A percentile compares a stretch with the other conserved stretches of the same genome.
These are phyloP conservation scores for Leccinum variicolor DNA, from an alignment of 768 basidiomycete species.

Conservation along the genomic window DNA sequence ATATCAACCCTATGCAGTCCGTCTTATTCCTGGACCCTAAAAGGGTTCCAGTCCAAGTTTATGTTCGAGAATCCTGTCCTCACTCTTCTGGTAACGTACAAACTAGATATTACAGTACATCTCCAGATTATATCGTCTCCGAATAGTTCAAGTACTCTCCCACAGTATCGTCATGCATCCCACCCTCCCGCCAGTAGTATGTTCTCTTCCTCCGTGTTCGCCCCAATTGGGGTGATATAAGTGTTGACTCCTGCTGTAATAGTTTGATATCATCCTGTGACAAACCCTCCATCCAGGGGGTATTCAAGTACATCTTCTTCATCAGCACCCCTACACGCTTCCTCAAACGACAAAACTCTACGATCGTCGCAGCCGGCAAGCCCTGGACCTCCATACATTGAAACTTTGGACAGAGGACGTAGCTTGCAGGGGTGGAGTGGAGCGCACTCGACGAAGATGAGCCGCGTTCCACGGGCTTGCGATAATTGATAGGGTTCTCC, in stretches of 20 bases:
- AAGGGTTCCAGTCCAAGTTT: no score
- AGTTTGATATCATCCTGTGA: slow-evolving; percentile 21
- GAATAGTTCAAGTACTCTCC: no score
- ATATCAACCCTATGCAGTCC: no score
- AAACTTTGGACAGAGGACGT: slow-evolving; percentile 43
- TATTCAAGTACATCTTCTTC: slow-evolving; percentile 44
- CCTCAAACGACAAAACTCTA: slow-evolving; percentile 37
- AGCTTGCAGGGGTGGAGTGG: slow-evolving; percentile 3
- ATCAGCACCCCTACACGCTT: slow-evolving; percentile 40
- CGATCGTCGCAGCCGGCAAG: slow-evolving; percentile 31
- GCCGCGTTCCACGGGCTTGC: slow-evolving; percentile 5
- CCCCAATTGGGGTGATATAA: slow-evolving; percentile 34
- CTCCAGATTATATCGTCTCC: no score
- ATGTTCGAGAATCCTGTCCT: no score
- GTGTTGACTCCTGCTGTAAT: slow-evolving; percentile 21
- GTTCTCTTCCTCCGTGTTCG: slow-evolving; percentile 47
- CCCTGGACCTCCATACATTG: slow-evolving; percentile 45
- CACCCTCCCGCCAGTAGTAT: slow-evolving; percentile 25
- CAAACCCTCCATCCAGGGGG: slow-evolving; percentile 25
- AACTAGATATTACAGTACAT: no score
- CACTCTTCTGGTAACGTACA: no score
- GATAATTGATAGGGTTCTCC: slow-evolving; percentile 33
- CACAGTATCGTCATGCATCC: slow-evolving; percentile 6
- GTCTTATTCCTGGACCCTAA: no score
- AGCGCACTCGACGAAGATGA: slow-evolving; percentile 1